Percentiles rank a stretch among this genome's conserved stretches.
Conservation (phyloP, 2,329 filamentous ascomycete genomes). For the Furcasterigmium furcatum region DNA sequence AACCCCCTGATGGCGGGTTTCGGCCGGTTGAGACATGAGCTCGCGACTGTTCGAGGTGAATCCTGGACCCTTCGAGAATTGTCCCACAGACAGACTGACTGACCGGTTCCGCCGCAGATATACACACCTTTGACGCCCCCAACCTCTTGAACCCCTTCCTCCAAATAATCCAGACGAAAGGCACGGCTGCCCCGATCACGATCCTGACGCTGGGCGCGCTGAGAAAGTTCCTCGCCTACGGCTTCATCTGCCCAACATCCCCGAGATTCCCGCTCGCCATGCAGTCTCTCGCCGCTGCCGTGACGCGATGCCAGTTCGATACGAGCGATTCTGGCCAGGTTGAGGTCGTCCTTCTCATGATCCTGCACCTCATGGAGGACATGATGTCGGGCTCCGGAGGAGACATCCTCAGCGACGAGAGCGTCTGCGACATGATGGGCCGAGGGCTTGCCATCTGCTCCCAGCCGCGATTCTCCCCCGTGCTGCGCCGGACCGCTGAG, state of each 20-base stretch:
- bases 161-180: slow-evolving; percentile 93
- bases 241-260: slow-evolving; percentile 79
- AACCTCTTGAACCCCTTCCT: slow-evolving; percentile 89
- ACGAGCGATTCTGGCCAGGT: slow-evolving; percentile 93
- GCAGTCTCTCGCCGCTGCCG: slow-evolving; percentile 90
- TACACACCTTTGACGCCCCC: slow-evolving; percentile 83
- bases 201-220: slow-evolving; percentile 90
- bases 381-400: slow-evolving; percentile 95
- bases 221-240: slow-evolving; percentile 95
- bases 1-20: slow-evolving; percentile 96
- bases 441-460: slow-evolving; percentile 96
- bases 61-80: not conserved
- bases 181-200: slow-evolving; percentile 93
- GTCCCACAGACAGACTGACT: not conserved
- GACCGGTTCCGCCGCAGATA: slow-evolving; percentile 62
- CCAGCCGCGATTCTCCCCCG: slow-evolving; percentile 84
- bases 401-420: slow-evolving; percentile 93
- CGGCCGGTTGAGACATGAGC: slow-evolving; percentile 80
- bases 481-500: slow-evolving; percentile 86
- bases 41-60: slow-evolving; percentile 79
- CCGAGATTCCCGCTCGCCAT: slow-evolving; percentile 89
- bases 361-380: slow-evolving; percentile 95
- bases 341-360: slow-evolving; percentile 91
- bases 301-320: slow-evolving; percentile 97
- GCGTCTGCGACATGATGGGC: slow-evolving; percentile 99